Evolutionary conservation across 768 basidiomycete species (phyloP).

Genomic region (Tulasnella calospora): DNA sequence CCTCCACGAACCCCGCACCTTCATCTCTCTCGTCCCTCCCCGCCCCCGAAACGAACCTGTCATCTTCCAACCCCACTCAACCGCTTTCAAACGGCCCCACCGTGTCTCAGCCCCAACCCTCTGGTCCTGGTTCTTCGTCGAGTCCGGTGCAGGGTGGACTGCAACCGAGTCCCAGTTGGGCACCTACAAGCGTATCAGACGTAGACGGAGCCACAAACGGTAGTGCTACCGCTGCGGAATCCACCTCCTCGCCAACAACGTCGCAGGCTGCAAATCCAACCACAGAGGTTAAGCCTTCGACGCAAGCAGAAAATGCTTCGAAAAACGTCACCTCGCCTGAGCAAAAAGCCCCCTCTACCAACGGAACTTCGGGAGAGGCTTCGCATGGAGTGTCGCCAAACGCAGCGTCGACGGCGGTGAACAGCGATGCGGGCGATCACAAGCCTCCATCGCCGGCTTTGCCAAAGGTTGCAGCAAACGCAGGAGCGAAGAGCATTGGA

Average conservation of each 20-base stretch:
- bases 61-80: conserved; percentile 1
- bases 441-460: not conserved
- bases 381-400: too few relatives aligned
- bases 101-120: not conserved
- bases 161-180: not conserved
- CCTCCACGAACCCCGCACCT: not conserved
- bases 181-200: not conserved
- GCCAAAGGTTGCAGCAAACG: not conserved
- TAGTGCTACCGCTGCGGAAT: not conserved
- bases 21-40: not conserved
- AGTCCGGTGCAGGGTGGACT: not conserved
- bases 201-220: not conserved
- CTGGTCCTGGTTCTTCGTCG: not conserved
- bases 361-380: too few relatives aligned
- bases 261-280: conserved; percentile 1
- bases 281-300: not conserved
- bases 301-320: not conserved
- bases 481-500: not conserved
- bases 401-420: not conserved
- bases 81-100: not conserved
- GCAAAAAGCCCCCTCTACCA: not conserved
- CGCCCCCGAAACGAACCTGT: not conserved
- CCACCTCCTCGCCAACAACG: conserved; percentile 2
- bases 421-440: not conserved
- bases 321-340: not conserved